Percentiles rank a stretch among this genome's conserved stretches.
These are phyloP conservation scores for Acorus gramineus DNA, from an alignment of 106 monocot species.

Conservation along the genomic window DNA sequence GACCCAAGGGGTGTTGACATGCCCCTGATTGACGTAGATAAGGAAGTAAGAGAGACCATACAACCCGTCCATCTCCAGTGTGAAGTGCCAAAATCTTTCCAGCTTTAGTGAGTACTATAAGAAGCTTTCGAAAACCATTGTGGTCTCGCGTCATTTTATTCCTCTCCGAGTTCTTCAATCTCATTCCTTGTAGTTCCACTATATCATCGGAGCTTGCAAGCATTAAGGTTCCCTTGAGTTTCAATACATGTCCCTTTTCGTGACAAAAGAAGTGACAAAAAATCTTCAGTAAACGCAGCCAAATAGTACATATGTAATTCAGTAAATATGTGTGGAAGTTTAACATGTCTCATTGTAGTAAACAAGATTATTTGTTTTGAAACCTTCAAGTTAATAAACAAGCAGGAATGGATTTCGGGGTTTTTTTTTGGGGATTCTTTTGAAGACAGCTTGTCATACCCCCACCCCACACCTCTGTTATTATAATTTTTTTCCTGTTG, in stretches of 20 bases:
- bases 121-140: conserved; percentile 93
- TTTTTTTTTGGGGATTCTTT: no score
- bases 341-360: no score
- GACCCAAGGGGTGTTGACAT: conserved; percentile 41
- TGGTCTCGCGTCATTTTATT: conserved; percentile 95
- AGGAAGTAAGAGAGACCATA: conserved; percentile 80
- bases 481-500: no score
- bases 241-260: conserved; percentile 75
- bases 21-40: conserved; percentile 33
- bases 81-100: conserved; percentile 90
- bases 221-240: conserved; percentile 93
- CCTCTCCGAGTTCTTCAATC: conserved; percentile 73
- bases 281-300: neutral
- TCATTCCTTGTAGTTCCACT: conserved; percentile 71
- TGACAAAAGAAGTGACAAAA: conserved; percentile 5
- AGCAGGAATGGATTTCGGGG: no score
- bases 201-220: conserved; percentile 77
- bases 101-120: conserved; percentile 74
- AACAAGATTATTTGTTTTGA: no score
- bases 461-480: no score
- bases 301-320: neutral
- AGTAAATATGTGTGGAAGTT: no score
- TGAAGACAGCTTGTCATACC: no score
- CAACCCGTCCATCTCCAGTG: conserved; percentile 90
- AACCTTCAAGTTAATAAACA: no score